Evolutionary conservation across 306 rosid genomes (phyloP).

Genomic region (Prunus campanulata): DNA sequence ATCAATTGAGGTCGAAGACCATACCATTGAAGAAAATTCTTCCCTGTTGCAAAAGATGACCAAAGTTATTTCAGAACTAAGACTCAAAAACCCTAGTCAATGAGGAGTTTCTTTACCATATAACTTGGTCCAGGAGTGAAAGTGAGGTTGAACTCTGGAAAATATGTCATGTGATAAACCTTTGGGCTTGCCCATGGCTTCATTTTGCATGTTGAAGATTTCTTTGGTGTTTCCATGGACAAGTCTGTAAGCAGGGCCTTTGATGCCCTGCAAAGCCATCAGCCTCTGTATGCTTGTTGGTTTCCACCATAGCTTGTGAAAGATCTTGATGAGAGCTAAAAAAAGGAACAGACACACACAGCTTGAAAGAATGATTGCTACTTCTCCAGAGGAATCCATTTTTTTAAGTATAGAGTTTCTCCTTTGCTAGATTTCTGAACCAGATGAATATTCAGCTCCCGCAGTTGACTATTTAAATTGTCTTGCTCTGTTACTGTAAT

Average conservation of each 20-base stretch:
- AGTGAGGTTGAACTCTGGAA: conserved; percentile 8
- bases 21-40: conserved; percentile 29
- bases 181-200: conserved; percentile 14
- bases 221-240: conserved; percentile 26
- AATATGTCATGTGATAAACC: conserved; percentile 20
- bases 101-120: conserved; percentile 3
- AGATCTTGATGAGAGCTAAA: conserved; percentile 1
- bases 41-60: conserved; percentile 11
- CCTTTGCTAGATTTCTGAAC: not conserved
- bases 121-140: conserved; percentile 1
- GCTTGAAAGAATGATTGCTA: not conserved
- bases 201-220: conserved; percentile 12
- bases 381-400: not conserved
- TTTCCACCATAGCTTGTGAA: conserved; percentile 29
- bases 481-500: not conserved
- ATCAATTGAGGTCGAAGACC: conserved; percentile 25
- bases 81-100: not conserved
- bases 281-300: conserved; percentile 13
- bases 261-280: conserved; percentile 28
- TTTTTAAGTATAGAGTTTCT: not conserved
- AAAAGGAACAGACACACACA: not conserved
- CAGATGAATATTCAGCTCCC: not conserved
- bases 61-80: not conserved
- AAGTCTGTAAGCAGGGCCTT: conserved; percentile 32
- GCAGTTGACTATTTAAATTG: not conserved